Percentiles rank a stretch among this genome's conserved stretches.
These are phyloP conservation scores for Nematocida displodere DNA, from an alignment of 371 early-diverging fungal species.

Conservation along the genomic window DNA sequence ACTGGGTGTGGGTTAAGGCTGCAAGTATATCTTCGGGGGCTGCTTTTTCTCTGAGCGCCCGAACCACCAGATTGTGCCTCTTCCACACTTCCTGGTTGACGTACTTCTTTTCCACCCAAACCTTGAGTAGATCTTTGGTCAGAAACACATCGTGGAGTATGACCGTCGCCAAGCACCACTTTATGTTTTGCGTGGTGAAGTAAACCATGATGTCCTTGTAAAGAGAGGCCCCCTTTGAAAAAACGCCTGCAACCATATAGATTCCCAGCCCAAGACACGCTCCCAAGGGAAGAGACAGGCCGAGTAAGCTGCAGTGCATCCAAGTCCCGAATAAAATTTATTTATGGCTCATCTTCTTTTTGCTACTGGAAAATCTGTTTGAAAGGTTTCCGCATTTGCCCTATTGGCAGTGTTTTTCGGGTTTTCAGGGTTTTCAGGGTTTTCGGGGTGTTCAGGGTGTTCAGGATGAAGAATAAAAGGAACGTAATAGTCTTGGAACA, in stretches of 20 bases:
- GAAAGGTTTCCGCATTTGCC: neutral
- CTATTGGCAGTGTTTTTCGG: neutral
- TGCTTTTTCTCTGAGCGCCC: neutral
- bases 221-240: neutral
- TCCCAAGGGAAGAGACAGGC: neutral
- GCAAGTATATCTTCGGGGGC: neutral
- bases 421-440: too few relatives aligned
- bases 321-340: neutral
- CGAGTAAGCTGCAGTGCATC: neutral
- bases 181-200: neutral
- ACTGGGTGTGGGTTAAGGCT: neutral
- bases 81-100: neutral
- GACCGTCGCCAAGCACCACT: neutral
- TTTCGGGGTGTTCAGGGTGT: neutral
- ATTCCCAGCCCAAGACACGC: neutral
- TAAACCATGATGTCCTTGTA: neutral
- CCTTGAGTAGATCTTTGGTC: neutral
- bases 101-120: neutral
- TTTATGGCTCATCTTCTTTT: neutral
- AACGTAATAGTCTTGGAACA: neutral
- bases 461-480: constrained; percentile 3
- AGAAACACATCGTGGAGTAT: neutral
- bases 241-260: neutral
- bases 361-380: constrained; percentile 49
- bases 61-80: neutral